A percentile compares a stretch with the other conserved stretches of the same genome.
phyloP scores from a whole-genome alignment of 306 rosid species.

The Cucurbita pepo region DNA sequence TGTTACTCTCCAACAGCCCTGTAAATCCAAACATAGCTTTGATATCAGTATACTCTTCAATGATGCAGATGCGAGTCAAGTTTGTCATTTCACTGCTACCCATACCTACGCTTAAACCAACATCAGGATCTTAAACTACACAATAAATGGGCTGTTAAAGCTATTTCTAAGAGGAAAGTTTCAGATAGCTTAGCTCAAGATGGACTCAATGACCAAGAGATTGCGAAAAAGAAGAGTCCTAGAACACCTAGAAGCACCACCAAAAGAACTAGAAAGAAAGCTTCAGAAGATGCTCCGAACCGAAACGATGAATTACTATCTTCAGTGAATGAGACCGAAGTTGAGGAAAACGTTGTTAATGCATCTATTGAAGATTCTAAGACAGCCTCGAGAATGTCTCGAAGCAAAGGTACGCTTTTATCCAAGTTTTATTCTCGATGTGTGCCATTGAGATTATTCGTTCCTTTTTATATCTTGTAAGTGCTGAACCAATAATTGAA shows the following conservation, averaged over 20 bases:
- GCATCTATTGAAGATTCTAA: slow-evolving; percentile 27
- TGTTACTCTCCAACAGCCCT: background rate
- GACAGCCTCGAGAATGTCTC: slow-evolving; percentile 33
- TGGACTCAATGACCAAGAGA: slow-evolving; percentile 29
- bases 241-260: slow-evolving; percentile 24
- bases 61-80: slow-evolving; percentile 41
- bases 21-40: background rate
- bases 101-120: slow-evolving; percentile 25
- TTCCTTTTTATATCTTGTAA: slow-evolving; percentile 2
- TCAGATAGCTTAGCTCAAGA: slow-evolving; percentile 25
- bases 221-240: slow-evolving; percentile 37
- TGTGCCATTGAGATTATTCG: background rate
- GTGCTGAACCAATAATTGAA: slow-evolving; percentile 8
- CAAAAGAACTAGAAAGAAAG: slow-evolving; percentile 29
- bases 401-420: slow-evolving; percentile 33
- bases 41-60: slow-evolving; percentile 4
- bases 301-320: slow-evolving; percentile 19
- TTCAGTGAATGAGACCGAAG: slow-evolving; percentile 20
- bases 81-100: slow-evolving; percentile 15
- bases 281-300: slow-evolving; percentile 16
- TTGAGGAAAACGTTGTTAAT: slow-evolving; percentile 24
- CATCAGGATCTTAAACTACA: slow-evolving; percentile 27
- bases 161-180: slow-evolving; percentile 49
- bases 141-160: slow-evolving; percentile 37
- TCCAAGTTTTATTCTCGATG: background rate